A percentile compares a stretch with the other conserved stretches of the same genome.
Evolutionary conservation across 441 rosid species (phyloP).

Genomic region (Gossypium aridum): DNA sequence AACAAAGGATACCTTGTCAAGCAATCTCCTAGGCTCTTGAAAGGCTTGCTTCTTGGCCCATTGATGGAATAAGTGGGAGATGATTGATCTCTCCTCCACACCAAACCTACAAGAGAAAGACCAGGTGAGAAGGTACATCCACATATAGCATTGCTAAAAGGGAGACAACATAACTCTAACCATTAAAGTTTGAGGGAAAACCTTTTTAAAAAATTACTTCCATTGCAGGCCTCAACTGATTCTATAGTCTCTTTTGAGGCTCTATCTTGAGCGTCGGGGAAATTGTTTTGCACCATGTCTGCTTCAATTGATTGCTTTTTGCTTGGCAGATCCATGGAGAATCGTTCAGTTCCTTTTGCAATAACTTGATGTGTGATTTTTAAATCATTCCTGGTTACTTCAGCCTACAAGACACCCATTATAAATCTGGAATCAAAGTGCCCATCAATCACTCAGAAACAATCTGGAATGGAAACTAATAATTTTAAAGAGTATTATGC

Average conservation of each 20-base stretch:
- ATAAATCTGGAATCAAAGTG: not conserved
- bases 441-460: not conserved
- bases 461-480: not conserved
- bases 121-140: not conserved
- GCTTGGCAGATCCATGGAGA: constrained; percentile 17
- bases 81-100: constrained; percentile 71
- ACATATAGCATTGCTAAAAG: not conserved
- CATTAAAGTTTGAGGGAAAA: constrained; percentile 21
- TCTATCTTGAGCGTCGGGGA: constrained; percentile 20
- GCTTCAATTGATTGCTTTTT: constrained; percentile 31
- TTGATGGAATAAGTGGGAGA: constrained; percentile 86
- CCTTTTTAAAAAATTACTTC: constrained; percentile 75
- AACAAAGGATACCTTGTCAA: constrained; percentile 54
- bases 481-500: not conserved
- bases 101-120: constrained; percentile 47
- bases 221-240: constrained; percentile 32
- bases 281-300: constrained; percentile 22
- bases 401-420: constrained; percentile 41
- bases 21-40: constrained; percentile 78
- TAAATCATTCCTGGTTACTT: constrained; percentile 32
- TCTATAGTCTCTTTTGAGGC: constrained; percentile 38
- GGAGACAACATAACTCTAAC: constrained; percentile 2
- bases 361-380: constrained; percentile 32
- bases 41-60: constrained; percentile 97
- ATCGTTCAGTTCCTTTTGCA: constrained; percentile 27